Percentiles rank a stretch among this genome's conserved stretches.
phyloP scores from a whole-genome alignment of 208 protist species.

The Sergeia podlipaevii region DNA sequence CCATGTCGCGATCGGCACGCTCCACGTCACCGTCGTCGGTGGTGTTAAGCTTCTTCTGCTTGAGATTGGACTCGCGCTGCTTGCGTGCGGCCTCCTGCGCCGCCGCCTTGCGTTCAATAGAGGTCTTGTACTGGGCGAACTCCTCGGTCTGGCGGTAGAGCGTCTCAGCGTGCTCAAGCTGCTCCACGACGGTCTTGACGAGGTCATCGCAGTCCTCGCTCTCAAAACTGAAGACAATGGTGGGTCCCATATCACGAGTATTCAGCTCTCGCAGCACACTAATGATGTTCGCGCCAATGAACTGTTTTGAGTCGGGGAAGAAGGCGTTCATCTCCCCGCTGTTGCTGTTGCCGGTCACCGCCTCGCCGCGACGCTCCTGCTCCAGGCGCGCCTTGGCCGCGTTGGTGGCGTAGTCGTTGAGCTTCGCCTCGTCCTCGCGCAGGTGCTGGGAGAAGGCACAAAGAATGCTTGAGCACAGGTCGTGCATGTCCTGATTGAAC shows the following conservation, averaged over 20 bases:
- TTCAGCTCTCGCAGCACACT: conserved; percentile 89
- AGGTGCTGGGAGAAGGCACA: conserved; percentile 67
- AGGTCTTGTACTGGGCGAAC: conserved; percentile 68
- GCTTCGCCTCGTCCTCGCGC: conserved; percentile 56
- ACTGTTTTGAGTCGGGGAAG: conserved; percentile 83
- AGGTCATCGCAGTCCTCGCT: conserved; percentile 86
- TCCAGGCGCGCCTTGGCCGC: conserved; percentile 23
- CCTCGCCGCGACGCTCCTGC: conserved; percentile 7
- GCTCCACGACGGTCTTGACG: conserved; percentile 66
- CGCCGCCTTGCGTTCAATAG: conserved; percentile 61
- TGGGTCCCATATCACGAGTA: conserved; percentile 81
- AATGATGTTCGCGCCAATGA: conserved; percentile 77
- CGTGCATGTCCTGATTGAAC: conserved; percentile 53
- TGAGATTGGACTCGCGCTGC: conserved; percentile 72
- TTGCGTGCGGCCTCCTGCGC: conserved; percentile 47
- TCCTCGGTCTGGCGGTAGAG: conserved; percentile 84
- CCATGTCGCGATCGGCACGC: conserved; percentile 45
- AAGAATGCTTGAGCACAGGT: conserved; percentile 51
- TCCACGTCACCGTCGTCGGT: conserved; percentile 72
- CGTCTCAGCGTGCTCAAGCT: conserved; percentile 75
- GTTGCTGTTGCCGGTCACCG: conserved; percentile 3
- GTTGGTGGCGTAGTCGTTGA: conserved; percentile 56
- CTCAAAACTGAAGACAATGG: conserved; percentile 91
- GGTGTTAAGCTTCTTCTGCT: conserved; percentile 68
- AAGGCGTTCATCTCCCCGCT: conserved; percentile 6